Percentiles rank a stretch among this genome's conserved stretches.
These are phyloP conservation scores for Scytalidium sp. DNA, from an alignment of 2,329 filamentous ascomycete genomes.

Conservation along the genomic window DNA sequence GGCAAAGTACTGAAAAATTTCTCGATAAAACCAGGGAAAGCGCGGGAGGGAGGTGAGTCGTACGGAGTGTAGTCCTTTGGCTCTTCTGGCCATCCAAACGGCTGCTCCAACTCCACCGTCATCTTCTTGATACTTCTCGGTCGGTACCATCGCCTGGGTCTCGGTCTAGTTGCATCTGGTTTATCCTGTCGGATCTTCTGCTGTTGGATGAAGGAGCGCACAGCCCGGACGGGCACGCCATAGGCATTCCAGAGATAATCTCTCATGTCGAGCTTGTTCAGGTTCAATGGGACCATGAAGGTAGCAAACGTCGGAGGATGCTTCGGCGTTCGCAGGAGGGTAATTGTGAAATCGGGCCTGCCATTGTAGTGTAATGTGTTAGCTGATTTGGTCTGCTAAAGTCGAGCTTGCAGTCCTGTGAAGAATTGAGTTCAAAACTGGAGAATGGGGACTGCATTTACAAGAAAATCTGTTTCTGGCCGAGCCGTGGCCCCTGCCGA, in stretches of 20 bases:
- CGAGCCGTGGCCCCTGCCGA: constrained; percentile 34
- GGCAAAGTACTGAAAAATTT: background rate
- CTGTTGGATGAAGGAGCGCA: constrained; percentile 79
- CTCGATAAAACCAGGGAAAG: constrained; percentile 3
- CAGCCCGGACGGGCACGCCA: constrained; percentile 65
- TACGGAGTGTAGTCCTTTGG: constrained; percentile 60
- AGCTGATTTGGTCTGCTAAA: background rate
- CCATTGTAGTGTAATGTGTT: background rate
- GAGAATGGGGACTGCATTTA: constrained; percentile 30
- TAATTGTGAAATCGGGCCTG: constrained; percentile 80
- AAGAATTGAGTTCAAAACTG: background rate
- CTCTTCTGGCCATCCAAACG: constrained; percentile 81
- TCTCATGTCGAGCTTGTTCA: constrained; percentile 95
- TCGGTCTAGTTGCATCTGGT: constrained; percentile 34
- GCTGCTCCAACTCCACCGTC: constrained; percentile 84
- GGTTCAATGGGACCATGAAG: constrained; percentile 85
- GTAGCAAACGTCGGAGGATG: constrained; percentile 78
- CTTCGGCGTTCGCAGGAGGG: constrained; percentile 70
- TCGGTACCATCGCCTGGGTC: constrained; percentile 59
- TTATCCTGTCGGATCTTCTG: constrained; percentile 56
- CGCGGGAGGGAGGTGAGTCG: constrained; percentile 23
- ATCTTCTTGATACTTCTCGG: constrained; percentile 81
- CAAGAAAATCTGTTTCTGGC: constrained; percentile 55
- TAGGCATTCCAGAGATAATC: constrained; percentile 93
- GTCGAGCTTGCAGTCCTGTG: background rate